Evolutionary conservation across 1,139 yeast genomes (phyloP).

Genomic region (Blastobotrys apis): DNA sequence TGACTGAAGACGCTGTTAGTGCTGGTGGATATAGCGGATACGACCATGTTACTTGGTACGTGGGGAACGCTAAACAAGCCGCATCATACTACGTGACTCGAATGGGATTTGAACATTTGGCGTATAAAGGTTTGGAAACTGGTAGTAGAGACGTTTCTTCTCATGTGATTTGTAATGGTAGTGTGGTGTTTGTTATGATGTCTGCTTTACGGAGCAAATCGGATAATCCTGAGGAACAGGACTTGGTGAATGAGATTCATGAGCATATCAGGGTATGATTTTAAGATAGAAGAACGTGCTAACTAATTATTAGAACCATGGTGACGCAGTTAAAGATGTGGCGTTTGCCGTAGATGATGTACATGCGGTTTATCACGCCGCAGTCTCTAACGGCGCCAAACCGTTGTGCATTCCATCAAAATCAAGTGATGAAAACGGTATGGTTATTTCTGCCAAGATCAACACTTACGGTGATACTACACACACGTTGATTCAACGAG

Average conservation of each 20-base stretch:
- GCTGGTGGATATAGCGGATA: constrained; percentile 36
- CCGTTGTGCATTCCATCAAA: constrained; percentile 43
- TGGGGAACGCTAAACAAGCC: constrained; percentile 63
- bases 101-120: constrained; percentile 62
- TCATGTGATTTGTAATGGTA: constrained; percentile 59
- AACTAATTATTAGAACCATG: no score
- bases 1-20: no score
- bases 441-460: constrained; percentile 51
- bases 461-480: constrained; percentile 59
- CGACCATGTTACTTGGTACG: constrained; percentile 56
- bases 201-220: constrained; percentile 37
- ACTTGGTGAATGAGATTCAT: constrained; percentile 39
- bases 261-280: constrained; percentile 37
- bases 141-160: constrained; percentile 54
- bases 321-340: constrained; percentile 74
- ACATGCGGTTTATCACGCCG: constrained; percentile 42
- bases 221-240: constrained; percentile 24
- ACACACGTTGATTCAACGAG: constrained; percentile 59
- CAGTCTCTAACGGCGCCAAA: constrained; percentile 54
- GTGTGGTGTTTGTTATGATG: constrained; percentile 51
- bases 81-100: constrained; percentile 51
- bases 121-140: constrained; percentile 63
- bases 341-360: constrained; percentile 56
- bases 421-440: constrained; percentile 47
- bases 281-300: no score